Base-by-base conservation (phyloP, 2,329 filamentous ascomycete genomes). In the Didymosphaeria variabile region DNA sequence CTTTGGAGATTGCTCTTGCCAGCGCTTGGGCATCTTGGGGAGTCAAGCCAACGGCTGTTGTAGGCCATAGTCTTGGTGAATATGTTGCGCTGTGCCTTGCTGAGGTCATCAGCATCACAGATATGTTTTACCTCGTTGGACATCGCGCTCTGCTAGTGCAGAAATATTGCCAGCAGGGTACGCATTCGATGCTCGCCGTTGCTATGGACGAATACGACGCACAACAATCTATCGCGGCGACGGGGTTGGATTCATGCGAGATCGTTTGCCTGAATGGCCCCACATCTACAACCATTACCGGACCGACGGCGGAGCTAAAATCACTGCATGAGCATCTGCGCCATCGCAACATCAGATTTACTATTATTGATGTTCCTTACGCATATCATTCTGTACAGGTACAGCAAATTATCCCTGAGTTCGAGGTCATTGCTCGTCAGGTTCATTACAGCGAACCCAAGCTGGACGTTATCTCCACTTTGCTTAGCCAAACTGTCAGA, bases 371-470 rank as follows among this genome's bases (percentile, higher is more conserved):
- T 21, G 23, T 61, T 2, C 52, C 58, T 1, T 60, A 57, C 29
- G 65, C 50, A 4, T 66, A 58, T 46, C 63, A 67, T 31, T 59
- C 65, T 6, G 21, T n/a, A 13, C 65, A 67, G 29, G 38, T 83
- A 36, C 76, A 82, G 5, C 77, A 80, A 9, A 79, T 84, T 3
- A 69, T 83, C 4, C 73, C 76, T 1, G 72, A 72, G 2, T 79
- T 82, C 38, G 73, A 78, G 26, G 64, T 72, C 1, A 36, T 57
- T 12, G 61, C 76, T 36, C 72, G 77, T 0, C 72, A 75, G 9
- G 59, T 61, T n/a, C 17, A 12, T 7, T 67, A 60, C 40, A 9
- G 42, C 3, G 36, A 23, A 2, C 62, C 65, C 2, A 51, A 19
- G 5, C 36, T 63, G 4, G 79, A 81, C 0, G 76, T 82, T 0